Evolutionary conservation across 495 filamentous ascomycete species (phyloP), one percentile per base, ranked within the genome.

Genomic region (Thozetella sp.): DNA sequence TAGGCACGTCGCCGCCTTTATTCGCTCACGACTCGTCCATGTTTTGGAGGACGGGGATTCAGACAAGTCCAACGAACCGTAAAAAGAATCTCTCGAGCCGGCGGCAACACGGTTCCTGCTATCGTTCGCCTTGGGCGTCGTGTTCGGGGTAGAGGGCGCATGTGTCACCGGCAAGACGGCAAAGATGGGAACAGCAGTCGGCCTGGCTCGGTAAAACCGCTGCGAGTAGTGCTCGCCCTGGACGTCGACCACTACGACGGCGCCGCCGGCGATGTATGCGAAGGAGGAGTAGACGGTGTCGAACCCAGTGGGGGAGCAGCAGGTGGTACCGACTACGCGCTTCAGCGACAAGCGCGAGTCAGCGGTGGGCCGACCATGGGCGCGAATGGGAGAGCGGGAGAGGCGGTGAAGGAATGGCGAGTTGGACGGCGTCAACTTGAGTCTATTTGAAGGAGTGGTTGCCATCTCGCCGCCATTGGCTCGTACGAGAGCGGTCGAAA

Each of bases 1-100:
- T 24, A 98, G 83, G 75, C 92, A 96, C n/a, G 93, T 97, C 1
- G 93, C 91, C n/a, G 94, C 92, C 73, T 97, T 97, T 67, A 97
- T 89, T 60, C 93, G 82, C 71, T 97, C 93, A 63, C 91, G 84
- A 25, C 91, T 93, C 6, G 90, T 92, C 90, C 90, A 92, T 27
- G 85, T 88, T 59, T 88, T 92, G 46, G 81, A 82, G 58, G 78
- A 80, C 20, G 86, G 80, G 26, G 81, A 84, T 48, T 96, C 92
- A 10, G 81, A 68, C 75, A 77, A 79, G 58, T 81, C 77, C 46
- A 71, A 70, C 25, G 77, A 71, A 25, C 71, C 70, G 53, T 83
- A 73, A 15, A 77, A 75, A 11, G 81, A 79, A 22, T 92, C 90
- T 58, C 86, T 78, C 24, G 88, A 72, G 10, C 75, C 74, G 19